Evolutionary conservation across 1,284 basidiomycete species (phyloP).

Genomic region (Ustilago cynodontis): DNA sequence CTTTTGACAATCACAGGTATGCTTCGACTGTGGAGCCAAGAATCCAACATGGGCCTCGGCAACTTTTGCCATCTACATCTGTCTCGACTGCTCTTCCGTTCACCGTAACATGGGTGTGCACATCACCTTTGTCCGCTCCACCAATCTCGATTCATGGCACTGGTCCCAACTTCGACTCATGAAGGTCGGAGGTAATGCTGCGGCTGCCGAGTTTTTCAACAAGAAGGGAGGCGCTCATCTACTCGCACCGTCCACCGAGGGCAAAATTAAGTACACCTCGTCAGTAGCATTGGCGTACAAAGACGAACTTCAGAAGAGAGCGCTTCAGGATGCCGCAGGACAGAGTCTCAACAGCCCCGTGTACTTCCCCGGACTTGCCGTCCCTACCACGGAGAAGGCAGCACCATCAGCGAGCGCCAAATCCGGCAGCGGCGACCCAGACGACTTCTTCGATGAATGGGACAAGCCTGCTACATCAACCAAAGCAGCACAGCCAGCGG

Average conservation of each 20-base stretch:
- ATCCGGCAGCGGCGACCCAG: conserved; percentile 75
- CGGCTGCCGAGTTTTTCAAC: conserved; percentile 89
- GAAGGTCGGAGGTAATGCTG: conserved; percentile 94
- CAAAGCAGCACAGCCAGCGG: conserved; percentile 27
- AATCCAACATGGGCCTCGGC: conserved; percentile 99
- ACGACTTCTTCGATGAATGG: conserved; percentile 97
- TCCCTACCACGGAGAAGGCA: conserved; percentile 71
- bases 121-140: conserved; percentile 96
- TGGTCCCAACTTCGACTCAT: conserved; percentile 90
- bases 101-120: conserved; percentile 99
- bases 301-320: conserved; percentile 86
- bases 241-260: conserved; percentile 78
- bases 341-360: conserved; percentile 62
- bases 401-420: conserved; percentile 49
- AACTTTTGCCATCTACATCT: conserved; percentile 97
- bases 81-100: conserved; percentile 93
- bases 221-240: conserved; percentile 83
- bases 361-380: conserved; percentile 69
- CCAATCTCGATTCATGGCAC: conserved; percentile 96
- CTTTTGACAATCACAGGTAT: conserved; percentile 76
- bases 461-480: conserved; percentile 77
- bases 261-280: conserved; percentile 89
- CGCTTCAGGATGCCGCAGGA: conserved; percentile 79
- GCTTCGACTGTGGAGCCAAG: conserved; percentile 95
- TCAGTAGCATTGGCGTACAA: conserved; percentile 88